Base-by-base conservation (phyloP, 352 stramenopile species). In the Blastocystis sp. region DNA sequence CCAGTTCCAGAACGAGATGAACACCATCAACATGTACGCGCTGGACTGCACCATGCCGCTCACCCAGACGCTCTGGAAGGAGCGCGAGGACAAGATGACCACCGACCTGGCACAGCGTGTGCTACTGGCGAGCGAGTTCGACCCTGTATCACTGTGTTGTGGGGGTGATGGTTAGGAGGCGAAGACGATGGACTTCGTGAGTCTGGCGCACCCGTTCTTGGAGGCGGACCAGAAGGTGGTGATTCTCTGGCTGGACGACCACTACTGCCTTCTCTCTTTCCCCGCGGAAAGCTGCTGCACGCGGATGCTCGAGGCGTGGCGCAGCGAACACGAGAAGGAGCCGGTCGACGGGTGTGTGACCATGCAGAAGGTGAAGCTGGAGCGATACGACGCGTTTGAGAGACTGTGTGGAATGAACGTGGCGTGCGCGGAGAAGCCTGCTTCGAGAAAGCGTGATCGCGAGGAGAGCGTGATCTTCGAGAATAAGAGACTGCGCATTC, bases 1-100 rank as follows among this genome's bases (percentile, higher is more conserved):
- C n/a, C 74, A 85, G 41, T 85, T 85, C 60, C 74, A 85, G 61
- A 12, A 16, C 2, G 16, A 85, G 37, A 69, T 85, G 55, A 85
- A 85, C 41, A 41, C 31, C 12, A 51, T 85, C 19, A 66, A 85
- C 45, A 85, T 85, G 74, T 85, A 67, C 74, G 70, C 39, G 51
- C 1, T 85, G 31, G 2, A 51, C 9, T 26, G 37, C 29, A 31
- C 16, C 6, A 51, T 85, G 33, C 74, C 74, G 16, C 1, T 85
- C 19, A 19, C 33, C 10, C 51, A 66, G 4, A 19, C 35, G 37
- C 51, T 62, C 4, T 85, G 35, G 33, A 9, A 66, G 24, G n/a
- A 29, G 61, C 51, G 74, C 35, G 31, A 85, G 33, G 37, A 29
- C 51, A 37, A 85, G 33, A 37, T 85, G 37, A 12, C 13, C 24